Evolutionary conservation across 495 filamentous ascomycete species (phyloP), one percentile per base, ranked within the genome.

Genomic region (Hypoxylon lenormandii): DNA sequence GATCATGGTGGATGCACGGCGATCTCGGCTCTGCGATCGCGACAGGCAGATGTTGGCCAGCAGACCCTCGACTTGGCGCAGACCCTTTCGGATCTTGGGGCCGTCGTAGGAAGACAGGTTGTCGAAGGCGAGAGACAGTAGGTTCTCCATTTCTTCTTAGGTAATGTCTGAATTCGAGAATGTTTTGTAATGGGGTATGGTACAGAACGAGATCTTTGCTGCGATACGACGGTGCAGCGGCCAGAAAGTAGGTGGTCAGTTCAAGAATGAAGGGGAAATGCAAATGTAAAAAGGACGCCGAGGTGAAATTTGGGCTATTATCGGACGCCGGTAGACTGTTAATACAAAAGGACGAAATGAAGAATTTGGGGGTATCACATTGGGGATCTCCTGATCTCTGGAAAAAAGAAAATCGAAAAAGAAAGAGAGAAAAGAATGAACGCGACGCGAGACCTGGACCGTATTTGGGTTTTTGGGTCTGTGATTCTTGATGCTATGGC

Each of bases 41-140:
- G 89, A 90, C 4, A 98, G 87, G 79, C 95, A 98, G 77, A 98
- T 95, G 79, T 97, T 94, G 4, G 95, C 95, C 23, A 98, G 88
- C 28, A 98, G 87, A 15, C 95, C 95, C 80, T 98, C 95, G 49
- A 98, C 92, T 79, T 97, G 94, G 57, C 93, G 92, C 56, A 98
- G 83, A 28, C 95, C 95, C 81, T 97, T 98, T 47, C 91, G 88
- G 72, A 98, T 91, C 80, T 96, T 95, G 75, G 84, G 80, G 43
- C 86, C 87, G 76, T 97, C 93, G 77, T 93, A 96, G 21, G 94
- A 97, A 48, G 94, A 96, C 55, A 98, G 89, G 78, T 97, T 95
- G 78, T 97, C 93, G 79, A 98, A 98, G 64, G 94, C 92, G 73
- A 96, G 88, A 15, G 93, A 94, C 62, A 98, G 82, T 21, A 98